phyloP scores from a whole-genome alignment of 768 basidiomycete species.

The Hygrocybe punicea region DNA sequence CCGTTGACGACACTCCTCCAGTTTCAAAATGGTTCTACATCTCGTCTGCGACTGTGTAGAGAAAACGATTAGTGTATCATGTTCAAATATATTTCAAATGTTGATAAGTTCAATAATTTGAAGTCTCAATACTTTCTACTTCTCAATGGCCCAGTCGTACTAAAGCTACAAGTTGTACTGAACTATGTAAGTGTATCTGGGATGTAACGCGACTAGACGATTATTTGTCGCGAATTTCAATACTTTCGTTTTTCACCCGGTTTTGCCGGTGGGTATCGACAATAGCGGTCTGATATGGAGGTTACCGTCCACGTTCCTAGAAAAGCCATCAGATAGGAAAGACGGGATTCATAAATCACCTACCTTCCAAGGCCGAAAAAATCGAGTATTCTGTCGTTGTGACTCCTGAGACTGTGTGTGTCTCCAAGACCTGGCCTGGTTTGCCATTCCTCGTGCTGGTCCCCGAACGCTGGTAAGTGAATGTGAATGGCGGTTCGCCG shows the following conservation, averaged over 20 bases:
- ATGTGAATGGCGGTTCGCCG: conserved; percentile 93
- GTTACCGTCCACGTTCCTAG: conserved; percentile 89
- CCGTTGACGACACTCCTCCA: conserved; percentile 25
- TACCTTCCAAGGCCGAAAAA: conserved; percentile 88
- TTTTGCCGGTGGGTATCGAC: conserved; percentile 78
- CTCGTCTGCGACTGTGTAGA: conserved; percentile 77
- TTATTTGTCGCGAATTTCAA: neutral
- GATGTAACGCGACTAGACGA: too few relatives aligned
- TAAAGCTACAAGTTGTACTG: too few relatives aligned
- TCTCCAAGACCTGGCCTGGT: conserved; percentile 79
- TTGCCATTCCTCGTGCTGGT: conserved; percentile 61
- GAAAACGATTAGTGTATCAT: neutral
- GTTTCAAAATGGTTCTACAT: conserved; percentile 96
- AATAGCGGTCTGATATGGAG: conserved; percentile 85
- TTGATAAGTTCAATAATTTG: too few relatives aligned
- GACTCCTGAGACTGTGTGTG: conserved; percentile 83
- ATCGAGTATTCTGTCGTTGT: conserved; percentile 79
- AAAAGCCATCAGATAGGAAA: conserved; percentile 5
- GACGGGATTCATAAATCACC: conserved; percentile 15
- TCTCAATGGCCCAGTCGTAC: too few relatives aligned
- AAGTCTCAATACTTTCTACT: too few relatives aligned
- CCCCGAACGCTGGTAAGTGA: conserved; percentile 88
- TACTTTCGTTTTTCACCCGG: conserved; percentile 23
- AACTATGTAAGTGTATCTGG: too few relatives aligned
- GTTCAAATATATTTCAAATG: neutral